Conservation (phyloP, 1,284 basidiomycete species). For the Ceratobasidium papillatum region DNA sequence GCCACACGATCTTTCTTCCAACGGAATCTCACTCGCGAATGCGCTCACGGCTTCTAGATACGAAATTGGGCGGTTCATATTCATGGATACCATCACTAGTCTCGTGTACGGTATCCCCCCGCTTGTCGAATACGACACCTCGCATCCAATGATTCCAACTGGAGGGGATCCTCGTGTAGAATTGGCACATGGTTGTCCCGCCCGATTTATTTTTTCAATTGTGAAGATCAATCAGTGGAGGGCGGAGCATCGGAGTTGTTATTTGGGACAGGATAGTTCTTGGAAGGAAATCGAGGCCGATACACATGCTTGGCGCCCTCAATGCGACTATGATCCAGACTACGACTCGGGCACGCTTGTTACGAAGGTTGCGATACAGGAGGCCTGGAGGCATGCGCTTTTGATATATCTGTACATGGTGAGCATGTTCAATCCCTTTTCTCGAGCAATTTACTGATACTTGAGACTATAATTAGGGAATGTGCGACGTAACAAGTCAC, state of each 20-base stretch:
- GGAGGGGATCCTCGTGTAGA: neutral
- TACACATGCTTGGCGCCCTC: neutral
- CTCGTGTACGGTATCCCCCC: constrained; percentile 8
- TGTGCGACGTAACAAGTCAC: constrained; percentile 5
- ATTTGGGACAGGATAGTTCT: neutral
- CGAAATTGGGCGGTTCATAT: constrained; percentile 13
- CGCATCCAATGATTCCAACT: neutral
- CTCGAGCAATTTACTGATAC: neutral
- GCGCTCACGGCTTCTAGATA: neutral
- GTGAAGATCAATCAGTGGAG: constrained; percentile 18
- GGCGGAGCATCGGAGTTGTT: neutral
- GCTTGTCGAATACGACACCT: constrained; percentile 5
- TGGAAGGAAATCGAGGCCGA: constrained; percentile 4
- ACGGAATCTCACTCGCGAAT: constrained; percentile 6
- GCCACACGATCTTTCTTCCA: neutral
- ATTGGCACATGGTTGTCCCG: neutral
- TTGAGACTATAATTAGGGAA: neutral
- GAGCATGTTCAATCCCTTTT: neutral
- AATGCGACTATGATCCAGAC: neutral
- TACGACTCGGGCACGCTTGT: neutral
- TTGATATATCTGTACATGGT: constrained; percentile 25
- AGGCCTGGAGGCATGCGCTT: constrained; percentile 3
- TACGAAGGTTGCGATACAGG: neutral
- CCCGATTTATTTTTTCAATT: neutral
- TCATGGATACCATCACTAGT: neutral